Base-by-base conservation (phyloP, 257 asterid species). In the Paulownia fortunei region DNA sequence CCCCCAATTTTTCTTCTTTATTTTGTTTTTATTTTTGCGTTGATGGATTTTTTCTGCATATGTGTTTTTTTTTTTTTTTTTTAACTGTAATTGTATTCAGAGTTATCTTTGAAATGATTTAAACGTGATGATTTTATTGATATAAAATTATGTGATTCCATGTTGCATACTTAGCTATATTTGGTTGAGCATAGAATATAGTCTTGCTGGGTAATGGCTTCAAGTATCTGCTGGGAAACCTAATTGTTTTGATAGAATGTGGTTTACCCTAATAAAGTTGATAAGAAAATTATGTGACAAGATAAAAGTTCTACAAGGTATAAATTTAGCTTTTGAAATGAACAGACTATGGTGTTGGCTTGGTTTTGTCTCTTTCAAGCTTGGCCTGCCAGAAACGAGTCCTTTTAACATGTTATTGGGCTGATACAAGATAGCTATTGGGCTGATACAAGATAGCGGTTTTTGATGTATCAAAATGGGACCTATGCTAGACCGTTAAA, bases 361-460 rank as follows among this genome's bases (percentile, higher is more conserved):
- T 30, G 2, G 4, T 32, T 30, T 49, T 26, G n/a, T 71, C 23
- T 71, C 49, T 52, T 64, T 76, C 6, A 12, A 51, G 65, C 41
- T 36, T 47, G 18, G 49, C 64, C 47, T 62, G 13, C 66, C 27
- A 16, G 19, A 42, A 36, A 11, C 46, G 23, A 36, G 36, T 67
- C 65, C 58, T 67, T 76, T 51, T 37, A 76, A 49, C 44, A 51
- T 66, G 61, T n/a, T n/a, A n/a, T n/a, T n/a, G n/a, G n/a, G n/a
- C n/a, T n/a, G n/a, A n/a, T 19, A n/a, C n/a, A n/a, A n/a, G n/a
- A n/a, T 10, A 18, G 30, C 8, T 9, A 18, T n/a, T n/a, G n/a
- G n/a, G n/a, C n/a, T n/a, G n/a, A n/a, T n/a, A n/a, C n/a, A n/a
- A n/a, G n/a, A n/a, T n/a, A n/a, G 21, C 36, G 27, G 26, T 59